These are phyloP conservation scores for Cladochytrium replicatum DNA, from an alignment of 192 early-diverging fungal species.

Conservation along the genomic window DNA sequence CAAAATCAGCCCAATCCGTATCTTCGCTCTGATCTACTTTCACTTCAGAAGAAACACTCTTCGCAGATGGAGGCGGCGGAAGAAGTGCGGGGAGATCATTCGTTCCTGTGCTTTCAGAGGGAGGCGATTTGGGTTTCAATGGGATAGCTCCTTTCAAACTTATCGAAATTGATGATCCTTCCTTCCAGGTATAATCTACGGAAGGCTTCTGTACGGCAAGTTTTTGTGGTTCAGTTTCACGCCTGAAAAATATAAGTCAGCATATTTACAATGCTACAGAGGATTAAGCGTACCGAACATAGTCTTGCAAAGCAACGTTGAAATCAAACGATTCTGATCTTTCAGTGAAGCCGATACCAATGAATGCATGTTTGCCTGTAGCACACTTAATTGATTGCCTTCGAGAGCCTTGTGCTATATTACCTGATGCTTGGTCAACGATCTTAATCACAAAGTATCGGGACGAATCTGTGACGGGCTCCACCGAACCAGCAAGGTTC, in stretches of 20 bases:
- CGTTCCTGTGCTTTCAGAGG: too few relatives aligned
- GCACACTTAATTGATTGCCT: neutral
- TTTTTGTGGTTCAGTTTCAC: neutral
- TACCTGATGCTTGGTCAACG: slow-evolving; percentile 49
- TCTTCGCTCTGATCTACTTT: too few relatives aligned
- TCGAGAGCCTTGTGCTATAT: neutral
- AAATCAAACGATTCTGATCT: slow-evolving; percentile 78
- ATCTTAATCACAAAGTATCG: slow-evolving; percentile 82
- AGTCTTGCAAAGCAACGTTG: slow-evolving; percentile 81
- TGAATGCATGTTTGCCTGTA: slow-evolving; percentile 64
- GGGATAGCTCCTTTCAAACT: too few relatives aligned
- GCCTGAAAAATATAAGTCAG: neutral
- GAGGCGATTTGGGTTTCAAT: too few relatives aligned
- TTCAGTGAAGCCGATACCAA: slow-evolving; percentile 80
- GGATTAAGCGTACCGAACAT: slow-evolving; percentile 39
- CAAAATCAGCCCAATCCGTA: too few relatives aligned
- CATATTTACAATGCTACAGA: neutral
- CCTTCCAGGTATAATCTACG: slow-evolving; percentile 69
- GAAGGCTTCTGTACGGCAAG: slow-evolving; percentile 28
- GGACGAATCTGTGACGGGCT: slow-evolving; percentile 70
- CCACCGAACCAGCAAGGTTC: too few relatives aligned
- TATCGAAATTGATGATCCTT: slow-evolving; percentile 66
- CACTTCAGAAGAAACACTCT: too few relatives aligned
- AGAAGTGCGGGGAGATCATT: too few relatives aligned
- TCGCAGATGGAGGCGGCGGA: too few relatives aligned